Evolutionary conservation across 257 asterid genomes (phyloP).

Genomic region (Phtheirospermum japonicum): DNA sequence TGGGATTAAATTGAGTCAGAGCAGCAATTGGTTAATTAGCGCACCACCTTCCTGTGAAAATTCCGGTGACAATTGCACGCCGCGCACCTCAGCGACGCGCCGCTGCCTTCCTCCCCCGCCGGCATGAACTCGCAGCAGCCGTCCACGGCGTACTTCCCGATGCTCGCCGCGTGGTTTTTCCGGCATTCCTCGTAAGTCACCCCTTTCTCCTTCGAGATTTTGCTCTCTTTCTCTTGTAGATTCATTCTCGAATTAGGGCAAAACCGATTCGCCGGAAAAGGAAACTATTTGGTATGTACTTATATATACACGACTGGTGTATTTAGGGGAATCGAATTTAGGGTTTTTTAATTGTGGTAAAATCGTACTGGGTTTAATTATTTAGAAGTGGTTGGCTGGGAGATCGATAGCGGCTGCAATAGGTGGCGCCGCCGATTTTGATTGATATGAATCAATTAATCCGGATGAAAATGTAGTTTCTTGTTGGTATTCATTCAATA

Average conservation of each 20-base stretch:
- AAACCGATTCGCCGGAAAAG: not conserved
- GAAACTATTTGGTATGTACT: not conserved
- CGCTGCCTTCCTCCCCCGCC: slow-evolving; percentile 54
- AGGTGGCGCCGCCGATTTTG: slow-evolving; percentile 38
- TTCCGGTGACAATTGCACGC: slow-evolving; percentile 75
- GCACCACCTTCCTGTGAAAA: slow-evolving; percentile 55
- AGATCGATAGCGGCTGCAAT: slow-evolving; percentile 31
- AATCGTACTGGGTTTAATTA: not conserved
- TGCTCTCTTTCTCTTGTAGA: slow-evolving; percentile 16
- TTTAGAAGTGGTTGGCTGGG: slow-evolving; percentile 28
- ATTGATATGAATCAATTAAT: too few species aligned
- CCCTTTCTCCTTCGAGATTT: slow-evolving; percentile 29
- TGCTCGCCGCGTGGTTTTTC: slow-evolving; percentile 75
- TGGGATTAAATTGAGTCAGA: too few species aligned
- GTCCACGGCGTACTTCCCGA: slow-evolving; percentile 66
- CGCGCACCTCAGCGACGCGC: slow-evolving; percentile 51
- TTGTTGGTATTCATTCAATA: slow-evolving; percentile 30
- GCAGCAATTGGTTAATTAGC: not conserved
- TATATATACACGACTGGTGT: not conserved
- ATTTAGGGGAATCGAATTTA: not conserved
- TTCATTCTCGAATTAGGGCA: slow-evolving; percentile 24
- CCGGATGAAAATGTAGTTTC: slow-evolving; percentile 49
- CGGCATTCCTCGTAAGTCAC: slow-evolving; percentile 62
- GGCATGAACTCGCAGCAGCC: slow-evolving; percentile 83
- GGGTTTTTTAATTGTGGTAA: slow-evolving; percentile 20